These are phyloP conservation scores for Mycena olivaceomarginata DNA, from an alignment of 768 basidiomycete genomes.

Conservation along the genomic window DNA sequence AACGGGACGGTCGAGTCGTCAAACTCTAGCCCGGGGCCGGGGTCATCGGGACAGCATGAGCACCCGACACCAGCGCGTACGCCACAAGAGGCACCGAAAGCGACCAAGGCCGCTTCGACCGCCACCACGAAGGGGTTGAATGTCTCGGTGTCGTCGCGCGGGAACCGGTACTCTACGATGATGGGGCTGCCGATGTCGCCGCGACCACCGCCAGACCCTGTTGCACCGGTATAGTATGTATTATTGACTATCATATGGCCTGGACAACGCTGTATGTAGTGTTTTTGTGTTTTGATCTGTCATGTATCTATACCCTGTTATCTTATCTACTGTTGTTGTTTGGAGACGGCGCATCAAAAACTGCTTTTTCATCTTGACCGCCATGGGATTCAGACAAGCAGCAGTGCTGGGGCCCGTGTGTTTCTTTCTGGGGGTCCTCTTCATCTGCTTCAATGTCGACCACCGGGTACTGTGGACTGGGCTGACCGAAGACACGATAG, in stretches of 20 bases:
- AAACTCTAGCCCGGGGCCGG: conserved; percentile 62
- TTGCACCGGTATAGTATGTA: conserved; percentile 20
- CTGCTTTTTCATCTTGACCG: conserved; percentile 8
- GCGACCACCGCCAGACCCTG: conserved; percentile 56
- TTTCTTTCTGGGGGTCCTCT: conserved; percentile 92
- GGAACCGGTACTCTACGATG: conserved; percentile 79
- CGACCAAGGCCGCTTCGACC: conserved; percentile 68
- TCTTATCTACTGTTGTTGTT: conserved; percentile 13
- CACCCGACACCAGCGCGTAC: conserved; percentile 53
- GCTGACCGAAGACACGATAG: conserved; percentile 77
- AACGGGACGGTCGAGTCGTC: conserved; percentile 71
- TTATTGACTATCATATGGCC: neutral
- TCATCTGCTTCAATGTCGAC: conserved; percentile 93
- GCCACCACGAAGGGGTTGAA: conserved; percentile 86
- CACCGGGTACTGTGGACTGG: conserved; percentile 86
- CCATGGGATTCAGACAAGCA: conserved; percentile 93
- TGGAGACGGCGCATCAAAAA: conserved; percentile 9
- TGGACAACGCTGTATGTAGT: conserved; percentile 22
- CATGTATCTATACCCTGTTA: conserved; percentile 33
- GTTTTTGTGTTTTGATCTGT: conserved; percentile 5
- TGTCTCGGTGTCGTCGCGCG: conserved; percentile 73
- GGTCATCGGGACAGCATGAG: conserved; percentile 41
- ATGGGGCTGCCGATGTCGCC: conserved; percentile 72
- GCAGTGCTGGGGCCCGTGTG: conserved; percentile 91
- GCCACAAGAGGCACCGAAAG: conserved; percentile 57